phyloP scores from a whole-genome alignment of 768 basidiomycete genomes.

The Plicaturopsis crispa region DNA sequence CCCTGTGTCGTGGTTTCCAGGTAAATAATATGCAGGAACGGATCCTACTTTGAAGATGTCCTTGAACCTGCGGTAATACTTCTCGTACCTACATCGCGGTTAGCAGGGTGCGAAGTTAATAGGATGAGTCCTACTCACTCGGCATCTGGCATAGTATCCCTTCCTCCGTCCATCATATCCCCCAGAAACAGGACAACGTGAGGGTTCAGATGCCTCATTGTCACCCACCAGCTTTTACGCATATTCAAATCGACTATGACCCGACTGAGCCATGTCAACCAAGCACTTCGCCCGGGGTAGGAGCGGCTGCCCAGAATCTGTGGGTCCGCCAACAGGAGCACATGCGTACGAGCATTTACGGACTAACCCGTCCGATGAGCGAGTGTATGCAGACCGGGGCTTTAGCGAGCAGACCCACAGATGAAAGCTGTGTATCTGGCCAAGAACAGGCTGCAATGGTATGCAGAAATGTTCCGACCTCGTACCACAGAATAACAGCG shows the following conservation, averaged over 20 bases:
- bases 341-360: conserved; percentile 29
- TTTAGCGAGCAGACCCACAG: conserved; percentile 1
- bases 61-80: conserved; percentile 60
- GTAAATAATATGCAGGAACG: conserved; percentile 51
- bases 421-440: conserved; percentile 35
- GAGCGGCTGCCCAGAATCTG: conserved; percentile 76
- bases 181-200: conserved; percentile 79
- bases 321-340: conserved; percentile 84
- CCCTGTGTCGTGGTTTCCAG: conserved; percentile 92
- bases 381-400: conserved; percentile 4
- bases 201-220: conserved; percentile 48
- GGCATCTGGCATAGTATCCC: conserved; percentile 49
- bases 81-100: conserved; percentile 52
- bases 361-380: conserved; percentile 5
- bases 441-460: conserved; percentile 46
- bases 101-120: neutral
- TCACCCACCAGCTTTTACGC: conserved; percentile 77
- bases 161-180: conserved; percentile 88
- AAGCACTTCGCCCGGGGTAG: conserved; percentile 52
- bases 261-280: conserved; percentile 53
- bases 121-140: conserved; percentile 47
- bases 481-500: conserved; percentile 60
- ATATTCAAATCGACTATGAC: conserved; percentile 75
- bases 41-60: conserved; percentile 53
- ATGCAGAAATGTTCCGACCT: conserved; percentile 48